These are phyloP conservation scores for Curvularia sp. DNA, from an alignment of 2,329 filamentous ascomycete genomes.

Conservation along the genomic window DNA sequence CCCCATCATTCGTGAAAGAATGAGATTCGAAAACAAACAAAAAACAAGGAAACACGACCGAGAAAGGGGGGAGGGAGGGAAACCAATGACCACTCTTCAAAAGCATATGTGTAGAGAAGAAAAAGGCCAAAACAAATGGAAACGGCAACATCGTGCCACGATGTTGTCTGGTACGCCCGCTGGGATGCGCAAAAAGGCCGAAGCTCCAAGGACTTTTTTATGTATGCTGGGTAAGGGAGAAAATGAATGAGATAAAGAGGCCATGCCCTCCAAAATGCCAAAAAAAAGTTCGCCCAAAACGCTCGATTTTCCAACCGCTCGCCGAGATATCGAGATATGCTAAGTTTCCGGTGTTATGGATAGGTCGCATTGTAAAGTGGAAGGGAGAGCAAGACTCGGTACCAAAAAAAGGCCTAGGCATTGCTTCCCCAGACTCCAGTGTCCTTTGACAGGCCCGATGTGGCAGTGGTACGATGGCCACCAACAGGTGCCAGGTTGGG, in stretches of 20 bases:
- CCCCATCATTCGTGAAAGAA: too few relatives aligned
- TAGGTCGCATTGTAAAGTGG: background rate
- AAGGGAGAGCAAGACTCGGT: background rate
- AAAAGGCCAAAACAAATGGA: background rate
- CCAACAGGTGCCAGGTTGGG: slow-evolving; percentile 47
- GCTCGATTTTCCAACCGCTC: slow-evolving; percentile 18
- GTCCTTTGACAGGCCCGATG: slow-evolving; percentile 32
- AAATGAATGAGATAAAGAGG: background rate
- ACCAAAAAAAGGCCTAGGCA: slow-evolving; percentile 12
- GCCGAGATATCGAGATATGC: slow-evolving; percentile 5
- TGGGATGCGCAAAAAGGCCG: slow-evolving; percentile 6
- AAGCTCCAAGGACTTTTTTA: slow-evolving; percentile 16
- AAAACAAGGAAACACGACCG: background rate
- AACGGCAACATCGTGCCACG: background rate
- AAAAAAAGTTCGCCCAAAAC: slow-evolving; percentile 12
- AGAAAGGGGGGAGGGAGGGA: too few relatives aligned
- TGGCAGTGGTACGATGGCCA: slow-evolving; percentile 33
- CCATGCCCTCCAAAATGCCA: slow-evolving; percentile 13
- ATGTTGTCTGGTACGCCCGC: slow-evolving; percentile 4
- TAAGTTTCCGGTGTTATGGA: slow-evolving; percentile 6
- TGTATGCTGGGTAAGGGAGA: slow-evolving; percentile 17
- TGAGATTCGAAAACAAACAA: background rate
- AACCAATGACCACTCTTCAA: background rate
- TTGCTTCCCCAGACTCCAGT: slow-evolving; percentile 31
- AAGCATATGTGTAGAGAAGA: background rate